Evolutionary conservation across 2,329 filamentous ascomycete species (phyloP).

Genomic region (Neofusicoccum umdonicola): DNA sequence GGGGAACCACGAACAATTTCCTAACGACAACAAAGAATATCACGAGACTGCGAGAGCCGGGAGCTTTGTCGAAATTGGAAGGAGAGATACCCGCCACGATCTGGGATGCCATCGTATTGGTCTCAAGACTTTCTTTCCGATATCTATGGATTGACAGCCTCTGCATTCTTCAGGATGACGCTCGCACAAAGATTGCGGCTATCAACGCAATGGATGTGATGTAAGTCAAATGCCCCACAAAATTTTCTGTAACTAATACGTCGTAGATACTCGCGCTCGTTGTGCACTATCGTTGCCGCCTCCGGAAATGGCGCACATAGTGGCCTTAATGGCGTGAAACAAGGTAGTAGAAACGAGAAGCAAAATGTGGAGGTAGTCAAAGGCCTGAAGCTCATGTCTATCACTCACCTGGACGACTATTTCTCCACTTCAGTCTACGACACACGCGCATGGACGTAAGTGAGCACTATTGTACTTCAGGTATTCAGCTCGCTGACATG

Average conservation of each 20-base stretch:
- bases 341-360: background rate
- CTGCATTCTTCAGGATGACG: background rate
- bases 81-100: background rate
- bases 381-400: too few relatives aligned
- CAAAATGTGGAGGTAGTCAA: too few relatives aligned
- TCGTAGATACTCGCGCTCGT: background rate
- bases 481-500: too few relatives aligned
- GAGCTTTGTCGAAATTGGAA: background rate
- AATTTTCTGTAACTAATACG: background rate
- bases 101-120: background rate
- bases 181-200: too few relatives aligned
- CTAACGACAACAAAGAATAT: background rate
- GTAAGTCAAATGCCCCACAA: too few relatives aligned
- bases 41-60: background rate
- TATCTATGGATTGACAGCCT: background rate
- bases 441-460: too few relatives aligned
- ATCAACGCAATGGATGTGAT: too few relatives aligned
- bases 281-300: background rate
- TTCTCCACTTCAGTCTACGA: too few relatives aligned
- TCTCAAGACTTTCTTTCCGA: background rate
- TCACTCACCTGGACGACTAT: too few relatives aligned
- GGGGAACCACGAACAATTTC: background rate
- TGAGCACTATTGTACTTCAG: too few relatives aligned
- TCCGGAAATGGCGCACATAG: background rate
- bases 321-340: background rate